Evolutionary conservation across 2,329 filamentous ascomycete genomes (phyloP), one percentile per base, ranked within the genome.

Genomic region (Calonectria fujianensis): DNA sequence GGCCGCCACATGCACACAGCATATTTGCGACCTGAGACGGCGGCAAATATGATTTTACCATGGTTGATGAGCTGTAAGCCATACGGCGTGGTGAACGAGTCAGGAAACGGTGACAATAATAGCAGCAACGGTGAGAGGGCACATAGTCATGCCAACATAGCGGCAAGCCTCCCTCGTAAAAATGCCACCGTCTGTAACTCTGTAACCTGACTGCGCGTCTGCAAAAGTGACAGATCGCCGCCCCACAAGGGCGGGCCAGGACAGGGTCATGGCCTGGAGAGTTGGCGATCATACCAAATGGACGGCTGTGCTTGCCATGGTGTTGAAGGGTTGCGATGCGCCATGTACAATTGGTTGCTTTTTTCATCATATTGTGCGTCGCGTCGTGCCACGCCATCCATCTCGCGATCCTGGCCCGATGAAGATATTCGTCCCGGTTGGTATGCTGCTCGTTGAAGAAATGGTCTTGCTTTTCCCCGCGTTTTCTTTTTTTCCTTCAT

Each of bases 401-500:
- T 48, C 45, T 59, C 66, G 32, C 45, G 20, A 27, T 24, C 39
- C 45, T 65, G 39, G 5, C 61, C 61, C 39, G 61, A 65, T 65
- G 18, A 39, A 50, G 61, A 48, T 20, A 27, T 65, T 27, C 52
- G 48, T 29, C 29, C 35, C 51, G n/a, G 57, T 45, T 20, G 20
- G 24, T n/a, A 63, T 45, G 37, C 24, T 32, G 27, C 41, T 41
- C 9, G 29, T 20, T 52, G 48, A 61, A 61, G 35, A 61, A 61
- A 41, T 39, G 14, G 14, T 41, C 48, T 41, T 54, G 32, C 35
- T 70, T 39, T 64, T 70, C 69, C 69, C 69, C 69, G 59, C 69
- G 69, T 70, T 70, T 70, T 54, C 32, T 52, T 52, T 54, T 63
- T 59, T 27, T 45, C 39, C 24, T 52, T 68, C 65, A 41, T 51